Evolutionary conservation across 768 basidiomycete species (phyloP).

Genomic region (Tylopilus felleus): DNA sequence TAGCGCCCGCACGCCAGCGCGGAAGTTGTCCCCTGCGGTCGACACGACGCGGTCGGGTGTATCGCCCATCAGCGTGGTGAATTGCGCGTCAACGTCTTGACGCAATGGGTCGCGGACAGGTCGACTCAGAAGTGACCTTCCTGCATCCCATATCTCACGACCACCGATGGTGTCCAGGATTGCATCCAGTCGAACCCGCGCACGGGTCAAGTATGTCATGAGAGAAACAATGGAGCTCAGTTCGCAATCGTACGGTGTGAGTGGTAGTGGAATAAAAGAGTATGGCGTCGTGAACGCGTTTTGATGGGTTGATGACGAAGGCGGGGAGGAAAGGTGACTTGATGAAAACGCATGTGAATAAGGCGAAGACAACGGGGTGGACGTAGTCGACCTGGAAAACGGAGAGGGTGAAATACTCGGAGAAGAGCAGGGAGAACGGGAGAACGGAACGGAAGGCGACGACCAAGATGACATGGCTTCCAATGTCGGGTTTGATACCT

Average conservation of each 20-base stretch:
- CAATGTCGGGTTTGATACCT: conserved; percentile 17
- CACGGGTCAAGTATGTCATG: conserved; percentile 25
- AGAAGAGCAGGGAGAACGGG: conserved; percentile 29
- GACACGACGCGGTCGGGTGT: conserved; percentile 61
- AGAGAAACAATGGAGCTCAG: conserved; percentile 24
- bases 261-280: conserved; percentile 29
- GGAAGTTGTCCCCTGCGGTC: conserved; percentile 68
- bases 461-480: conserved; percentile 22
- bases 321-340: conserved; percentile 20
- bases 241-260: conserved; percentile 28
- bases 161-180: conserved; percentile 85
- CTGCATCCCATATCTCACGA: conserved; percentile 72
- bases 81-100: conserved; percentile 43
- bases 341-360: conserved; percentile 25
- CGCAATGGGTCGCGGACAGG: conserved; percentile 28
- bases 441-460: conserved; percentile 24
- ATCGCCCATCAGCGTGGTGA: conserved; percentile 81
- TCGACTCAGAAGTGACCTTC: conserved; percentile 54
- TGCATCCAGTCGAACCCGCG: conserved; percentile 58
- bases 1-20: conserved; percentile 66
- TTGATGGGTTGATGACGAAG: conserved; percentile 27
- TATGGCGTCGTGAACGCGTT: conserved; percentile 28
- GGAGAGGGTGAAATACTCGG: conserved; percentile 33
- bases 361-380: conserved; percentile 33
- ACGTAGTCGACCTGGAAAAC: conserved; percentile 29